phyloP scores from a whole-genome alignment of 495 filamentous ascomycete species.

The Barbatosphaeria neglecta region DNA sequence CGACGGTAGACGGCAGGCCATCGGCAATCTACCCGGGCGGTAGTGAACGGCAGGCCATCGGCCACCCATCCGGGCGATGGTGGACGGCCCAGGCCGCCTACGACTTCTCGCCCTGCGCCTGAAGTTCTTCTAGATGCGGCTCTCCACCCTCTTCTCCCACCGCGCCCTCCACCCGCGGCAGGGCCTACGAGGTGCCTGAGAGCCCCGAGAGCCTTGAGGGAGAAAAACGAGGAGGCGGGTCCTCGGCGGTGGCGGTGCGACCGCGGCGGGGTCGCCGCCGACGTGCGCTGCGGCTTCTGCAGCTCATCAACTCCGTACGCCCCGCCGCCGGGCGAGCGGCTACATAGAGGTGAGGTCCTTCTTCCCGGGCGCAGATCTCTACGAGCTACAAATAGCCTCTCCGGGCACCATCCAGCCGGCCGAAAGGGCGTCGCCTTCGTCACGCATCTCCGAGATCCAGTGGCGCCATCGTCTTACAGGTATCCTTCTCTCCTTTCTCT shows the following conservation, averaged over 20 bases:
- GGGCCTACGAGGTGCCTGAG: no score
- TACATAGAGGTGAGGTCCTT: background rate
- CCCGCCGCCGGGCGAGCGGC: background rate
- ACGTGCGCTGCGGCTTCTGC: conserved; percentile 12
- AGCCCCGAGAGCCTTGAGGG: no score
- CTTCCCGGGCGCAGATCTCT: conserved; percentile 3
- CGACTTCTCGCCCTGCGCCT: conserved; percentile 13
- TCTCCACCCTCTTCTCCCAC: conserved; percentile 12
- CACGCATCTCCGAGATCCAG: conserved; percentile 8
- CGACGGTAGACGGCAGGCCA: no score
- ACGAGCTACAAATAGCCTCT: conserved; percentile 8
- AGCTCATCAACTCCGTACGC: conserved; percentile 14
- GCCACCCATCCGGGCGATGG: no score
- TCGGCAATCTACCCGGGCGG: no score
- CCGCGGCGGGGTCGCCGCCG: conserved; percentile 9
- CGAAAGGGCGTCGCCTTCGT: conserved; percentile 11
- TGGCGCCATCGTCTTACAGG: conserved; percentile 13
- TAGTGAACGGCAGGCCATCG: no score
- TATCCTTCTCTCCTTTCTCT: background rate
- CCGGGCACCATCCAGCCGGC: conserved; percentile 11
- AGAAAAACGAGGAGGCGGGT: no score
- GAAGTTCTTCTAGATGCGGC: conserved; percentile 13
- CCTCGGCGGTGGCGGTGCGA: conserved; percentile 3
- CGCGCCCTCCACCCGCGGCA: conserved; percentile 1
- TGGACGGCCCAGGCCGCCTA: conserved; percentile 8